phyloP scores from a whole-genome alignment of 2,329 filamentous ascomycete genomes.

The Penicillium aurantiogriseum region DNA sequence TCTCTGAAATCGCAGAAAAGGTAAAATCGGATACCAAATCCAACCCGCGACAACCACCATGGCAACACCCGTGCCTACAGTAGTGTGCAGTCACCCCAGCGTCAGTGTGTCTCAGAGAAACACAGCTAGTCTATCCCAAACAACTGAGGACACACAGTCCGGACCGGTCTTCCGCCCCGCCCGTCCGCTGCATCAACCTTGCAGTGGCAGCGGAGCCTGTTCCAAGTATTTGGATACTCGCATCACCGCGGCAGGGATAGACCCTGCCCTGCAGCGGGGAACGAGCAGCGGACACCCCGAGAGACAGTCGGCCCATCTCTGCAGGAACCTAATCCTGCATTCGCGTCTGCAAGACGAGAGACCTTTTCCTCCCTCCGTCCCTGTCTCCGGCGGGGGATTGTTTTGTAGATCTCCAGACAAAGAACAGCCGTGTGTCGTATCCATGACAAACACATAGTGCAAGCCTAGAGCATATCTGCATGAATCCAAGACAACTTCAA shows the following conservation, averaged over 20 bases:
- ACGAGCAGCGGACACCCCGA: conserved; percentile 8
- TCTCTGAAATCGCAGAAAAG: neutral
- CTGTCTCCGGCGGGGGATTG: neutral
- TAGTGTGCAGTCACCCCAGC: conserved; percentile 8
- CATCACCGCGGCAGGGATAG: neutral
- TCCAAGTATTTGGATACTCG: conserved; percentile 12
- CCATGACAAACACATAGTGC: neutral
- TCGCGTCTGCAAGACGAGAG: neutral
- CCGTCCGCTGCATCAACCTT: conserved; percentile 12
- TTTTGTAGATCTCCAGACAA: neutral
- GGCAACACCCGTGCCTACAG: conserved; percentile 12
- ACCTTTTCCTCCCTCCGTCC: neutral
- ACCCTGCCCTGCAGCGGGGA: conserved; percentile 12
- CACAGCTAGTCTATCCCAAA: conserved; percentile 5
- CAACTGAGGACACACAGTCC: neutral
- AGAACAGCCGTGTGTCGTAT: neutral
- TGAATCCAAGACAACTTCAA: conserved; percentile 18
- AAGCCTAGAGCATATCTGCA: neutral
- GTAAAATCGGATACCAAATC: neutral
- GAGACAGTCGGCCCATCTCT: neutral
- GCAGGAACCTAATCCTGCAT: conserved; percentile 1
- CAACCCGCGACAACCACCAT: neutral
- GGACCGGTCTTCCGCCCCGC: conserved; percentile 12
- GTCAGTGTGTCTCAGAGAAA: conserved; percentile 13
- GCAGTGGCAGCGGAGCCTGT: conserved; percentile 12